Conservation (phyloP, 176 grass and related monocot genomes). For the Otatea glauca region DNA sequence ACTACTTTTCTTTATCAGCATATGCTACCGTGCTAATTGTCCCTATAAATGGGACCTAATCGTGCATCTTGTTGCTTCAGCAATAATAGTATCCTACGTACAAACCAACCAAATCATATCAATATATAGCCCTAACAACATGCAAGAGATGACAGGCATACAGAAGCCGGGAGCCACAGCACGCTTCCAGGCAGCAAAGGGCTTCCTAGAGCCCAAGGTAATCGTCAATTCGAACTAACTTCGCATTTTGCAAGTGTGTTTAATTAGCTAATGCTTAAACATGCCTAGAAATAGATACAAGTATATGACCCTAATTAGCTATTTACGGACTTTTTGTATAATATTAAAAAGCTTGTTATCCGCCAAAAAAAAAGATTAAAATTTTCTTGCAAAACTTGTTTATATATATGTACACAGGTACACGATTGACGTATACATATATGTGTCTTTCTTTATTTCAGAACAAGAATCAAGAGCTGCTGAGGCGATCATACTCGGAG, state of each 20-base stretch:
- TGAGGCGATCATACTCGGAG: conserved; percentile 46
- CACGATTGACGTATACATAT: not conserved
- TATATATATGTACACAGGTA: not conserved
- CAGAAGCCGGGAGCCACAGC: not conserved
- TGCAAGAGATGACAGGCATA: not conserved
- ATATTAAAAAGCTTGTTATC: not conserved
- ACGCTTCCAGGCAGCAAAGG: not conserved
- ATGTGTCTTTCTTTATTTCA: not conserved
- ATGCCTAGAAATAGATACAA: not conserved
- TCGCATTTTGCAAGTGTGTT: not conserved
- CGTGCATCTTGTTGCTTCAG: not conserved
- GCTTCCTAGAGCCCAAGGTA: conserved; percentile 26
- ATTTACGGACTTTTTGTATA: not conserved
- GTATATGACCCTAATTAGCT: not conserved
- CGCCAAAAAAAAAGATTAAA: not conserved
- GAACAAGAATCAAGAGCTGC: conserved; percentile 39
- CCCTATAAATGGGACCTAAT: conserved; percentile 37
- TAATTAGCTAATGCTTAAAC: not conserved
- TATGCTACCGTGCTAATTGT: not conserved
- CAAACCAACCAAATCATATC: not conserved
- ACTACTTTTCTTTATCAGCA: not conserved
- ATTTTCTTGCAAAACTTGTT: not conserved
- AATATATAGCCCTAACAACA: not conserved
- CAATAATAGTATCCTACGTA: not conserved
- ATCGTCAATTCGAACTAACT: not conserved